Base-by-base conservation (phyloP, 2,329 filamentous ascomycete genomes). In the Penicillium oxalicum region DNA sequence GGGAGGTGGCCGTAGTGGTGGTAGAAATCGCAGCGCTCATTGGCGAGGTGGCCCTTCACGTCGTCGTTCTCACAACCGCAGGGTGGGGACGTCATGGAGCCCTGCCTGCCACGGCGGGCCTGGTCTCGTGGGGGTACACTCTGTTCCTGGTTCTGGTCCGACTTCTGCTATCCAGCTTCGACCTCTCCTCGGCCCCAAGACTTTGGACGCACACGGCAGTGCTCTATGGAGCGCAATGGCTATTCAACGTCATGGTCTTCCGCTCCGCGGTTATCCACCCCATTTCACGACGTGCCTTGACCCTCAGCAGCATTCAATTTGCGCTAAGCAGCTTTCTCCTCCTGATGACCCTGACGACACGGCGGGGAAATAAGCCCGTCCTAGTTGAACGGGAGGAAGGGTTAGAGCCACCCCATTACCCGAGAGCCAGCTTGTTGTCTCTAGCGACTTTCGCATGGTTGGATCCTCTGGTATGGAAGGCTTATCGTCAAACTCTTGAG, bases 191-290 rank as follows among this genome's bases (percentile, higher is more conserved):
- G 72, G 79, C 93, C 11, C 84, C 86, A 7, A 77, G 80, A 50
- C 74, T 97, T 7, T 98, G 93, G 93, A 91, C 91, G 64, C 93
- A 98, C 69, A 97, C 93, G 0, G 87, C 89, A 18, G 72, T 79
- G 54, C 82, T 98, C 46, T 98, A 98, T 69, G 79, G 80, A 47
- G 74, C 83, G 46, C 85, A 91, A 66, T 98, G 91, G 89, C 62
- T 93, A 4, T 84, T 91, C 61, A 77, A 78, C 7, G 54, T 91
- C 25, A 74, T 89, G 57, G 70, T 91, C 5, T 93, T 97, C 74
- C 88, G 93, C 49, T 95, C 91, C 2, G 84, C 81, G 45, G 71
- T 97, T 50, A 83, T 97, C 53, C 85, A 93, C 67, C 85, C 88
- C 0, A 77, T 74, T 43, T 87, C 87, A 6, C 70, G 66, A 45